Percentiles rank a stretch among this genome's conserved stretches.
These are phyloP conservation scores for Jimgerdemannia flammicorona DNA, from an alignment of 192 early-diverging fungal genomes.

Conservation along the genomic window DNA sequence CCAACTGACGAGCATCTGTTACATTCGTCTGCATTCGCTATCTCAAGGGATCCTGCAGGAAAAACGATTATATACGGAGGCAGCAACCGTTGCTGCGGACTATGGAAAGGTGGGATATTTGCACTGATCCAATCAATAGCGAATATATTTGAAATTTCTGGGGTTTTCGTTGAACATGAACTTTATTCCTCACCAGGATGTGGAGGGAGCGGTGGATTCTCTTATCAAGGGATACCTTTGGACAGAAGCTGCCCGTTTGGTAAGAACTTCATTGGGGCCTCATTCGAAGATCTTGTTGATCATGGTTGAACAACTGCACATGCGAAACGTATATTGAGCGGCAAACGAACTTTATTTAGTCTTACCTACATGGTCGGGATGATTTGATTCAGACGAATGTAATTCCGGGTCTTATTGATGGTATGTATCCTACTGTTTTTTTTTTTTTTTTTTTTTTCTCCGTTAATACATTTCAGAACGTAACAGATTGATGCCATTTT, in stretches of 20 bases:
- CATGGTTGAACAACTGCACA: too few species aligned
- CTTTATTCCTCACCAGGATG: slow-evolving; percentile 42
- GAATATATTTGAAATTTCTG: neutral
- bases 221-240: slow-evolving; percentile 71
- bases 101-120: slow-evolving; percentile 41
- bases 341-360: slow-evolving; percentile 18
- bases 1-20: neutral
- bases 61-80: slow-evolving; percentile 58
- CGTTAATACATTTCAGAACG: too few species aligned
- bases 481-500: too few species aligned
- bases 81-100: slow-evolving; percentile 68
- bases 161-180: neutral
- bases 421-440: slow-evolving; percentile 19
- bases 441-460: slow-evolving; percentile 9
- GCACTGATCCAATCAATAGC: neutral
- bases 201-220: slow-evolving; percentile 63
- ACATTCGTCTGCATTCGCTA: slow-evolving; percentile 1
- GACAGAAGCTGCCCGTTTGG: slow-evolving; percentile 71
- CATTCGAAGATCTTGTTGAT: too few species aligned
- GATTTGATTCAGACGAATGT: slow-evolving; percentile 80
- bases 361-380: slow-evolving; percentile 47
- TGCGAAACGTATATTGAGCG: too few species aligned
- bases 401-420: slow-evolving; percentile 59
- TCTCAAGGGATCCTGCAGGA: slow-evolving; percentile 46
- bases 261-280: slow-evolving; percentile 11